These are phyloP conservation scores for Exophiala lecanii-corni DNA, from an alignment of 2,329 filamentous ascomycete genomes.

Conservation along the genomic window DNA sequence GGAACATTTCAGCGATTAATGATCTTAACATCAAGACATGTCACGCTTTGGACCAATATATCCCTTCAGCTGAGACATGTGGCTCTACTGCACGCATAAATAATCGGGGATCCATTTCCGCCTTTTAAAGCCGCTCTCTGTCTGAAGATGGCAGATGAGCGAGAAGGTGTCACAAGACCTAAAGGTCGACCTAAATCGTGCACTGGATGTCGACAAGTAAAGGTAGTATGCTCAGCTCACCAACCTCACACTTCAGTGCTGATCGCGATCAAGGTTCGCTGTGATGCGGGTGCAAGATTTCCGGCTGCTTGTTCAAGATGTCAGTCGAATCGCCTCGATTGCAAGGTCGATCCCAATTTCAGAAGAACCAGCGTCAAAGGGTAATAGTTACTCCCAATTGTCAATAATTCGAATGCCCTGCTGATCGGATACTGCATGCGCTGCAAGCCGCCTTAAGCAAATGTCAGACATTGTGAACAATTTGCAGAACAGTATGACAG, in stretches of 20 bases:
- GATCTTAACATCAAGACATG: no score
- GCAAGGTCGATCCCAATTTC: constrained; percentile 12
- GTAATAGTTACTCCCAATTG: background rate
- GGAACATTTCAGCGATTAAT: no score
- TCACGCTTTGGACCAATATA: no score
- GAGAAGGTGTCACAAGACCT: background rate
- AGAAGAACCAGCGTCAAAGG: constrained; percentile 8
- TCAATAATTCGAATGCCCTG: no score
- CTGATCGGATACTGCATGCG: background rate
- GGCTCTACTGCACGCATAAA: no score
- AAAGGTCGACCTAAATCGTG: constrained; percentile 9
- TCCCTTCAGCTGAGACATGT: no score
- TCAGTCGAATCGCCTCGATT: constrained; percentile 5
- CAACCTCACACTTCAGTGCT: background rate
- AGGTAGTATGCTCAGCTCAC: constrained; percentile 2
- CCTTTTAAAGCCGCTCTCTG: no score
- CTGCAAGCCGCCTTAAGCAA: constrained; percentile 3
- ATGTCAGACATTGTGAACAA: constrained; percentile 6
- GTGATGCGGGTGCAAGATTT: constrained; percentile 10
- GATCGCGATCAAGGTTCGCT: constrained; percentile 6
- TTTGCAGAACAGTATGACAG: constrained; percentile 2
- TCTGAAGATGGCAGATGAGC: constrained; percentile 1
- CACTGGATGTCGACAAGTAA: constrained; percentile 10
- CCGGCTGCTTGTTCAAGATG: constrained; percentile 10
- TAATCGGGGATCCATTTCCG: no score